Conservation (phyloP, 2,329 filamentous ascomycete species). For the Colletotrichum spaethianum region DNA sequence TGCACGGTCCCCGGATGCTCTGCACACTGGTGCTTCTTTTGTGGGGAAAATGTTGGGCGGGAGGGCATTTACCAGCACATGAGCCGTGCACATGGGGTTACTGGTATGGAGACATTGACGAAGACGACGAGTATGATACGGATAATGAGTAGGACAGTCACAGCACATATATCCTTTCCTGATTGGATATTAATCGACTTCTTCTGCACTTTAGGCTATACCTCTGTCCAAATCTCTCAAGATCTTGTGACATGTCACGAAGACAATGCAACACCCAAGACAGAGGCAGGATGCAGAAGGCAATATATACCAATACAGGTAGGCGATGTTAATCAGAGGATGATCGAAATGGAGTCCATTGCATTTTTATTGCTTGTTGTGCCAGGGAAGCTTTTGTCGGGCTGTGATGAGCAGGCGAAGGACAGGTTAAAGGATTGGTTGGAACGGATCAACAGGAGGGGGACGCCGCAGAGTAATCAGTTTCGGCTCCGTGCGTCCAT, state of each 20-base stretch:
- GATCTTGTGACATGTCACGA: too few relatives aligned
- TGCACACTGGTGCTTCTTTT: slow-evolving; percentile 59
- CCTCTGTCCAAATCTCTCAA: too few relatives aligned
- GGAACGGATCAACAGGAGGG: slow-evolving; percentile 54
- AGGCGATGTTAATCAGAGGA: slow-evolving; percentile 57
- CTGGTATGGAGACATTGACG: slow-evolving; percentile 43
- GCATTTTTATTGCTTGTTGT: slow-evolving; percentile 57
- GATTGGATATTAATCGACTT: too few relatives aligned
- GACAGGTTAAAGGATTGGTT: slow-evolving; percentile 54
- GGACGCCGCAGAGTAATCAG: slow-evolving; percentile 60
- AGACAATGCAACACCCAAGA: too few relatives aligned
- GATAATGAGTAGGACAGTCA: not conserved
- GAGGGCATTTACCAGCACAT: slow-evolving; percentile 56
- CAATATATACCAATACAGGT: too few relatives aligned
- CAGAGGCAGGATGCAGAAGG: too few relatives aligned
- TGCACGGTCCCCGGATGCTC: slow-evolving; percentile 50
- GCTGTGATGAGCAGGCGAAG: slow-evolving; percentile 45
- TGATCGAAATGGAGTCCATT: slow-evolving; percentile 63
- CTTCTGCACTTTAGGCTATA: too few relatives aligned
- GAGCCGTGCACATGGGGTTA: slow-evolving; percentile 50
- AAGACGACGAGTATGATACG: slow-evolving; percentile 18
- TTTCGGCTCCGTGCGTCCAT: slow-evolving; percentile 61
- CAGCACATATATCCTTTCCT: too few relatives aligned
- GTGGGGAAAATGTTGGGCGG: slow-evolving; percentile 47
- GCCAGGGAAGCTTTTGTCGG: slow-evolving; percentile 50